A percentile compares a stretch with the other conserved stretches of the same genome.
Conservation (phyloP, 1,284 basidiomycete genomes). For the Calocybe gambosa region DNA sequence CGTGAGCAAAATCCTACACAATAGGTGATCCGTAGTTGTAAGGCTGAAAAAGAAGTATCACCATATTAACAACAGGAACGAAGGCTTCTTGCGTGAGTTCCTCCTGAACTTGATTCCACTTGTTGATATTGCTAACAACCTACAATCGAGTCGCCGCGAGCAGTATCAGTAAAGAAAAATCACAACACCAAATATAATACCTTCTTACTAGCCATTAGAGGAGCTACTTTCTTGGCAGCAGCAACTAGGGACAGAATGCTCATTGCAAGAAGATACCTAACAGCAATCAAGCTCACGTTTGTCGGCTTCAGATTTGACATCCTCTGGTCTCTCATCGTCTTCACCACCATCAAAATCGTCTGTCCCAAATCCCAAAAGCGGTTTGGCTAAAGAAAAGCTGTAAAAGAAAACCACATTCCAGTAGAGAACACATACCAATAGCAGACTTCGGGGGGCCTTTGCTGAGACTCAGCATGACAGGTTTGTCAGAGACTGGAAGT, state of each 20-base stretch:
- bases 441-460: conserved; percentile 44
- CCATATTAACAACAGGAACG: conserved; percentile 27
- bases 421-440: conserved; percentile 22
- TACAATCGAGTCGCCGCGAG: conserved; percentile 24
- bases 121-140: conserved; percentile 85
- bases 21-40: conserved; percentile 18
- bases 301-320: conserved; percentile 37
- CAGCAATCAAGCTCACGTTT: conserved; percentile 44
- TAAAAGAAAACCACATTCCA: not conserved
- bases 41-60: conserved; percentile 30
- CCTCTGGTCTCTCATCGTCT: conserved; percentile 32
- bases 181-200: conserved; percentile 32
- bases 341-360: conserved; percentile 39
- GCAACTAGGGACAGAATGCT: conserved; percentile 34
- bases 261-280: not conserved
- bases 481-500: conserved; percentile 69
- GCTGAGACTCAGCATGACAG: conserved; percentile 69
- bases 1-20: conserved; percentile 23
- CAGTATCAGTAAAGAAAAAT: not conserved
- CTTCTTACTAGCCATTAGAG: conserved; percentile 86
- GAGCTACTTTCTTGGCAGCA: conserved; percentile 70
- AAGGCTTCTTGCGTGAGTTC: conserved; percentile 54
- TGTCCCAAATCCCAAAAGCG: conserved; percentile 52
- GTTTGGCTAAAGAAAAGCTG: conserved; percentile 22
- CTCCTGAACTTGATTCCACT: conserved; percentile 92